Base-by-base conservation (phyloP, 2,329 filamentous ascomycete species). In the Furcasterigmium furcatum region DNA sequence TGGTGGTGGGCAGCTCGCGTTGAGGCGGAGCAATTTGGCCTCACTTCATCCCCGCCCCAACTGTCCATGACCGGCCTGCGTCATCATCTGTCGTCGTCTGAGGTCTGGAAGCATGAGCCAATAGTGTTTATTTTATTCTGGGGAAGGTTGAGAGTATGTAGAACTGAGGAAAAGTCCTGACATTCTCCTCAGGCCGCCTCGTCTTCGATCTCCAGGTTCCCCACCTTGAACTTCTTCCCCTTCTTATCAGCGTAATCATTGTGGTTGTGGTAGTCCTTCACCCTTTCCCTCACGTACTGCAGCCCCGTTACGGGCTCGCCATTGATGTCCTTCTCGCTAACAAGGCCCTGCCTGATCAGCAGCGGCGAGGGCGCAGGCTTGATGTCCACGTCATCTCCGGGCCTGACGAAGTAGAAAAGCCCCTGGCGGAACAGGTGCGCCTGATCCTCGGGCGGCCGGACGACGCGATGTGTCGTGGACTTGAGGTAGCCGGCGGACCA, bases 251-350 rank as follows among this genome's bases (percentile, higher is more conserved):
- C 63, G 47, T 68, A 69, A 25, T 69, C 61, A 2, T 50, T 58
- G 38, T 67, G 62, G 40, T 68, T 49, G 41, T 70, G 66, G 45
- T 69, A 69, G 38, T 67, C 57, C 57, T 63, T 69, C 2, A 71
- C 67, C 22, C 67, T 54, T 44, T 66, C 62, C 16, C 67, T 56
- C 27, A 71, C 67, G 54, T 70, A 70, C 49, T 69, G 60, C 21
- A 67, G 36, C 1, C 67, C 67, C 21, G 60, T 61, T 6, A 70
- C 62, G 5, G 62, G 60, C 34, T 50, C 50, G 2, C 46, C 57
- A 9, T 55, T 46, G 3, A 60, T 62, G 14, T 59, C 40, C 2
- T 48, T 42, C 43, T 59, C 46, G 13, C 40, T 40, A 12, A 59
- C 34, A 18, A 63, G 47, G 0, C 60, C 60, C 10, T 62, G 35